Conservation (phyloP, 495 filamentous ascomycete genomes). For the Trypethelium eluteriae region DNA sequence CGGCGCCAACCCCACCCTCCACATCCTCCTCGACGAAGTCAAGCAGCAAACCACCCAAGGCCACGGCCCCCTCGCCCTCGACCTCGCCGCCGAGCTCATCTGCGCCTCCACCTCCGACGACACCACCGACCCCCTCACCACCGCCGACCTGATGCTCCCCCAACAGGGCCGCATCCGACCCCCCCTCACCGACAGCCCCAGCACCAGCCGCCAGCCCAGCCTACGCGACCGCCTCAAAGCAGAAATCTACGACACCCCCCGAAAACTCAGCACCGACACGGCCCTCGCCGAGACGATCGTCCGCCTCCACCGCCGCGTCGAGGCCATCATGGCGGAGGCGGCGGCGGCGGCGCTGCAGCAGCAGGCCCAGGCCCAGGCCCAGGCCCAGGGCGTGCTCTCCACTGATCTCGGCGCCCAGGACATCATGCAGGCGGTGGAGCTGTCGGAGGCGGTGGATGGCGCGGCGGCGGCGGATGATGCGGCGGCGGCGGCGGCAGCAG, state of each 20-base stretch:
- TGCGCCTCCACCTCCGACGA: conserved; percentile 56
- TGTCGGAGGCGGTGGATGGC: conserved; percentile 18
- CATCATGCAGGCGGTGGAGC: conserved; percentile 26
- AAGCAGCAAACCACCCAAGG: conserved; percentile 47
- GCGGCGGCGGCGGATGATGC: conserved; percentile 23
- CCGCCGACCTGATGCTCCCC: conserved; percentile 33
- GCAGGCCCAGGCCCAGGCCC: neutral
- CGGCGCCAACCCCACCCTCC: conserved; percentile 56
- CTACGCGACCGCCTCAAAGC: conserved; percentile 66
- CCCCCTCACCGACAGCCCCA: neutral
- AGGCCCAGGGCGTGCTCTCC: neutral
- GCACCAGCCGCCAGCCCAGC: conserved; percentile 27
- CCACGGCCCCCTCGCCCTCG: conserved; percentile 58
- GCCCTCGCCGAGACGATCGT: conserved; percentile 64
- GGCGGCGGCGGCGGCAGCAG: conserved; percentile 12
- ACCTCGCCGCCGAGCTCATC: conserved; percentile 65
- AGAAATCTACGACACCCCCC: conserved; percentile 55
- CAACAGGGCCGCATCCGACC: no score
- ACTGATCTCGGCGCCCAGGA: conserved; percentile 21
- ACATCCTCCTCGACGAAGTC: conserved; percentile 61
- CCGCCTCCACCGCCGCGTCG: conserved; percentile 66
- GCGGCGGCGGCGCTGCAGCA: conserved; percentile 12
- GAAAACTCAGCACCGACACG: conserved; percentile 53
- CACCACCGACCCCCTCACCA: conserved; percentile 19
- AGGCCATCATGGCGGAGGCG: conserved; percentile 41